phyloP scores from a whole-genome alignment of 768 basidiomycete species.

The Postia placenta region DNA sequence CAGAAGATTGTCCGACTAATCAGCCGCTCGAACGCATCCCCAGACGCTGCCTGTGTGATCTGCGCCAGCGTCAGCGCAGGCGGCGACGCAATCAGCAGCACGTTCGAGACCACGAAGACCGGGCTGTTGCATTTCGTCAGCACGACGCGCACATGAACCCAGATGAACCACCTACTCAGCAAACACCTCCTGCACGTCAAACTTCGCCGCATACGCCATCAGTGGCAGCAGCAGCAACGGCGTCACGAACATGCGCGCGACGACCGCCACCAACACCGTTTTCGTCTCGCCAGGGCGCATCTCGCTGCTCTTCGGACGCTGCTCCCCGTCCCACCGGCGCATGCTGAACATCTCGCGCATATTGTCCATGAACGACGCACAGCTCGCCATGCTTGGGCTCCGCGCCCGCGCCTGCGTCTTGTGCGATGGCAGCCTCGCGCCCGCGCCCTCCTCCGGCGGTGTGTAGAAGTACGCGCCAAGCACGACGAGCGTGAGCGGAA shows the following conservation, averaged over 20 bases:
- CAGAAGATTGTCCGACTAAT: conserved; percentile 91
- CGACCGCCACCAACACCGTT: conserved; percentile 79
- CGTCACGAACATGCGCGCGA: conserved; percentile 82
- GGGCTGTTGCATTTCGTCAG: conserved; percentile 43
- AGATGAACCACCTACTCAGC: conserved; percentile 54
- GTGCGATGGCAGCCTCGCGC: conserved; percentile 11
- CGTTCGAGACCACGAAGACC: conserved; percentile 80
- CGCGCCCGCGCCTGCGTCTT: conserved; percentile 5
- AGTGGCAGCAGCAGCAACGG: conserved; percentile 75
- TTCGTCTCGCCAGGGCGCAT: conserved; percentile 61
- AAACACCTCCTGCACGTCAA: conserved; percentile 55
- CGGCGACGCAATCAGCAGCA: conserved; percentile 77
- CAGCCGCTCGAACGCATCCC: conserved; percentile 87
- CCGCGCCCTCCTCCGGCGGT: conserved; percentile 17
- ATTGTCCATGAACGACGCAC: conserved; percentile 33
- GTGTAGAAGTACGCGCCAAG: conserved; percentile 89
- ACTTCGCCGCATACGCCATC: conserved; percentile 56
- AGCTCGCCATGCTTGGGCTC: conserved; percentile 19
- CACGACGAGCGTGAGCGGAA: conserved; percentile 87
- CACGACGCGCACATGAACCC: background rate
- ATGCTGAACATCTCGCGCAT: conserved; percentile 39
- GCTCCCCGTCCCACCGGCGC: conserved; percentile 17
- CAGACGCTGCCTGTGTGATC: conserved; percentile 81
- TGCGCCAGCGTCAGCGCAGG: conserved; percentile 73
- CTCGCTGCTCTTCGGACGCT: conserved; percentile 12